Base-by-base conservation (phyloP, 2,329 filamentous ascomycete genomes). In the Calonectria pteridis region DNA sequence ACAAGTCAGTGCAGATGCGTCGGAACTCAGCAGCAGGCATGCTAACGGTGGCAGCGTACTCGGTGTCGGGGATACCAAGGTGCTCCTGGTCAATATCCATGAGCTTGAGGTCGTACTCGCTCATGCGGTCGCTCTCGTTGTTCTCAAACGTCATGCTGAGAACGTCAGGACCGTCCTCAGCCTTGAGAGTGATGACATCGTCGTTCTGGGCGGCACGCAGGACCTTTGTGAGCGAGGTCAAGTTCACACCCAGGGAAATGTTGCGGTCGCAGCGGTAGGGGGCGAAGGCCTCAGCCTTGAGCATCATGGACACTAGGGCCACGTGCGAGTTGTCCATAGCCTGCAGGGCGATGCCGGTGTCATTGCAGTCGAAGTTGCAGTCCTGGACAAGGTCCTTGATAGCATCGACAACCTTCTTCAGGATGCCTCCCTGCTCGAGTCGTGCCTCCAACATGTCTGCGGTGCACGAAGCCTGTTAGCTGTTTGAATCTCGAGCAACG, bases 71-170 rank as follows among this genome's bases (percentile, higher is more conserved):
- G 81, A 99, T 99, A 76, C 97, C 97, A 86, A 99, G 89, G 86
- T 99, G 97, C 90, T 99, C 97, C 89, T 99, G 97, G 87, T 99
- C 97, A 85, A 99, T 99, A 85, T 99, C 97, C 97, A 99, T 99
- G 85, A 99, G 93, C 91, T 99, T 99, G 87, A 99, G 94, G 86
- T 99, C 97, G 86, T 99, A 99, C 89, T 99, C 97, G 91, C 95
- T 98, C 84, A 99, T 91, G 79, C 97, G 91, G 86, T 99, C 97
- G 82, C 92, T 94, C 83, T 94, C 92, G 78, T 91, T 89, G 89
- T 93, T 98, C 92, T 99, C 97, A 84, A 99, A 99, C 80, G 96
- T 91, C 78, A 99, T 89, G 90, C 98, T 98, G 81, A 99, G 93
- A 63, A 96, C 95, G 86, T 99, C 97, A 62, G 97, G 97, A 49